phyloP scores from a whole-genome alignment of 257 asterid genomes.

The Verbena officinalis region DNA sequence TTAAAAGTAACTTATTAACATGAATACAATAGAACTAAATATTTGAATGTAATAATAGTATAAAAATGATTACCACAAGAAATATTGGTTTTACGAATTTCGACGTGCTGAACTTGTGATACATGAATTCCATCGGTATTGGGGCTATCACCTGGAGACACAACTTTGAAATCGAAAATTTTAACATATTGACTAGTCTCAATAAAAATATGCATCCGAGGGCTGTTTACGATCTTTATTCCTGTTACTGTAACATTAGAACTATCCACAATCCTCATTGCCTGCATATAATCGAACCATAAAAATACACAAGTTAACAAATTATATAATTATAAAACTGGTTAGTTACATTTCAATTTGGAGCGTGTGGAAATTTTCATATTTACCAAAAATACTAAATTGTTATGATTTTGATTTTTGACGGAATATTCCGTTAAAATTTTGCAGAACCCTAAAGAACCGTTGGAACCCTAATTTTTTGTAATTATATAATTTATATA shows the following conservation, averaged over 20 bases:
- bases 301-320: not conserved
- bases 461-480: too few relatives aligned
- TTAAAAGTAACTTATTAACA: too few relatives aligned
- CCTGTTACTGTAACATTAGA: conserved; percentile 23
- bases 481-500: too few relatives aligned
- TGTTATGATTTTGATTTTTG: too few relatives aligned
- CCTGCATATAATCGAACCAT: conserved; percentile 8
- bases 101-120: conserved; percentile 20
- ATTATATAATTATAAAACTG: too few relatives aligned
- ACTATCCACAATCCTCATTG: conserved; percentile 4
- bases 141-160: conserved; percentile 34
- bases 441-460: too few relatives aligned
- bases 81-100: conserved; percentile 20
- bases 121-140: conserved; percentile 38
- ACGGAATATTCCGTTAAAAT: too few relatives aligned
- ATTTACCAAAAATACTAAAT: too few relatives aligned
- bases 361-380: too few relatives aligned
- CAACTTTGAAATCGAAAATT: not conserved
- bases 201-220: conserved; percentile 31
- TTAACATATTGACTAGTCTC: not conserved
- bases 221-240: conserved; percentile 27
- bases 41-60: not conserved
- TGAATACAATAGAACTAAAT: too few relatives aligned
- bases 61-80: conserved; percentile 29
- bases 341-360: too few relatives aligned